A percentile compares a stretch with the other conserved stretches of the same genome.
These are phyloP conservation scores for Cladosporium sp. DNA, from an alignment of 2,329 filamentous ascomycete species.

Conservation along the genomic window DNA sequence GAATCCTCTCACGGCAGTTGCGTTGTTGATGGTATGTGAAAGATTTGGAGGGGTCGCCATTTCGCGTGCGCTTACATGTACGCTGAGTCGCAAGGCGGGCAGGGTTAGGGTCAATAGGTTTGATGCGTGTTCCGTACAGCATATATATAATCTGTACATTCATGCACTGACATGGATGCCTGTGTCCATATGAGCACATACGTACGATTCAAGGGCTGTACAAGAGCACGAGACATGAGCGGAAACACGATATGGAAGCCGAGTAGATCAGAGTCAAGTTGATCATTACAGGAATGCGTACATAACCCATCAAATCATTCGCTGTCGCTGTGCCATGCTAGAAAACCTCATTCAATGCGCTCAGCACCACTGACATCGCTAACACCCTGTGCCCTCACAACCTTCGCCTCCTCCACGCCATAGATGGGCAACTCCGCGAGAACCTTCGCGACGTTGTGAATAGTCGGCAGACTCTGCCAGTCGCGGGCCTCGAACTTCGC, in stretches of 20 bases:
- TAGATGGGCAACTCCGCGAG: constrained; percentile 61
- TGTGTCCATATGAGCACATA: no score
- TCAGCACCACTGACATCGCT: constrained; percentile 47
- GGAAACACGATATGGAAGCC: neutral
- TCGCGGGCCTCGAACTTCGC: constrained; percentile 54
- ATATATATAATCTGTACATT: neutral
- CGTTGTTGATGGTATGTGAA: neutral
- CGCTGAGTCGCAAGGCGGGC: neutral
- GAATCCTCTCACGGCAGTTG: neutral
- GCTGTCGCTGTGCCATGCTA: neutral
- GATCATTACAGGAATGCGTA: neutral
- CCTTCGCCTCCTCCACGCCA: constrained; percentile 57
- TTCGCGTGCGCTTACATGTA: neutral
- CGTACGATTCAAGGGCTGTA: no score
- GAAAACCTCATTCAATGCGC: neutral
- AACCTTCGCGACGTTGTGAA: constrained; percentile 59
- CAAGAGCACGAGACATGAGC: no score
- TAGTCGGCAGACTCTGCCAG: constrained; percentile 60
- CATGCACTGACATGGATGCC: neutral
- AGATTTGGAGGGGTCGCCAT: neutral
- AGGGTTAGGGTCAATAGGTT: neutral
- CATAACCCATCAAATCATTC: neutral
- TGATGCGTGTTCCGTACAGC: neutral
- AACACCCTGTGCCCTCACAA: constrained; percentile 58
- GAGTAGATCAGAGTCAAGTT: neutral